Percentiles rank a stretch among this genome's conserved stretches.
Evolutionary conservation across 2,329 filamentous ascomycete species (phyloP).

Genomic region (Stagonosporopsis vannaccii): DNA sequence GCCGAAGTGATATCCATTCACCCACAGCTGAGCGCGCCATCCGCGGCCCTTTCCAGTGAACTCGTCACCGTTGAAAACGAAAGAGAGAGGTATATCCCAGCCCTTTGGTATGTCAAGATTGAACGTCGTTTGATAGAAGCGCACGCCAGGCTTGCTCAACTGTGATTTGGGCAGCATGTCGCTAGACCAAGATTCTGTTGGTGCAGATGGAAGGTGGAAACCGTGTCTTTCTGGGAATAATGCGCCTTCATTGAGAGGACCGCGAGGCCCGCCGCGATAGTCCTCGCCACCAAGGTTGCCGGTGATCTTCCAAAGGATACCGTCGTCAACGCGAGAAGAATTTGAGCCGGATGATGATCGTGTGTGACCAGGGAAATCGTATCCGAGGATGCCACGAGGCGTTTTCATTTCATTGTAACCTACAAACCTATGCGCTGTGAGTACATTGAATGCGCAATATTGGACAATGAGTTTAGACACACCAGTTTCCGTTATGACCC

Average conservation of each 20-base stretch:
- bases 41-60: slow-evolving; percentile 31
- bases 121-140: slow-evolving; percentile 64
- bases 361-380: slow-evolving; percentile 57
- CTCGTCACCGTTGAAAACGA: slow-evolving; percentile 60
- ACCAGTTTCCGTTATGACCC: slow-evolving; percentile 68
- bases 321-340: slow-evolving; percentile 27
- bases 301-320: slow-evolving; percentile 68
- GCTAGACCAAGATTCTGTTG: slow-evolving; percentile 49
- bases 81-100: slow-evolving; percentile 67
- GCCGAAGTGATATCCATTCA: slow-evolving; percentile 77
- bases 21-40: slow-evolving; percentile 70
- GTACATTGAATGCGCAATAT: not conserved
- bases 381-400: slow-evolving; percentile 67
- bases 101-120: slow-evolving; percentile 60
- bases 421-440: slow-evolving; percentile 49
- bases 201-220: slow-evolving; percentile 62
- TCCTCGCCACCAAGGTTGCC: slow-evolving; percentile 71
- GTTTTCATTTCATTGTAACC: slow-evolving; percentile 61
- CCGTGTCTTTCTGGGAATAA: slow-evolving; percentile 68
- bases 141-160: slow-evolving; percentile 58
- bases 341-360: slow-evolving; percentile 34
- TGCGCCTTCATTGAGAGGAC: slow-evolving; percentile 70
- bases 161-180: slow-evolving; percentile 53
- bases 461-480: not conserved
- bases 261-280: slow-evolving; percentile 65